Evolutionary conservation across 805 yeast species (phyloP).

Genomic region (Tetrapisispora taiwanensis): DNA sequence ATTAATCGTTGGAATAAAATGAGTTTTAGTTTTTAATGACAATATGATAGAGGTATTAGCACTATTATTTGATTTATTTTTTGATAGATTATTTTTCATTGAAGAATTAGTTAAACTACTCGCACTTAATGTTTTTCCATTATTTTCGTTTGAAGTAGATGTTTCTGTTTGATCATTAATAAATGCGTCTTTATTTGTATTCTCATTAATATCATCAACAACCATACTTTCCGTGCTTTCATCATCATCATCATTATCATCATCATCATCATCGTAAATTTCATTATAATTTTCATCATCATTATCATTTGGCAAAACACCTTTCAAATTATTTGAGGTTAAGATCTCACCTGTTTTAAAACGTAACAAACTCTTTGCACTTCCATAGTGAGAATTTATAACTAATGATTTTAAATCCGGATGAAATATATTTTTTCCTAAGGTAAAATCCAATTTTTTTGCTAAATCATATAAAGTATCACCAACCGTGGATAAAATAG

Average conservation of each 20-base stretch:
- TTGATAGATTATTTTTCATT: neutral
- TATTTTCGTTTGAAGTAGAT: no score
- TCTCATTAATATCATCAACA: neutral
- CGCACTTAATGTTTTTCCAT: neutral
- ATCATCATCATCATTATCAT: neutral
- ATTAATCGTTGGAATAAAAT: neutral
- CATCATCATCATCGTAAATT: neutral
- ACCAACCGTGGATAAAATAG: slow-evolving; percentile 60
- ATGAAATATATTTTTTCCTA: slow-evolving; percentile 9
- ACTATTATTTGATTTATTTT: neutral
- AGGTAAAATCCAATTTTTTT: slow-evolving; percentile 12
- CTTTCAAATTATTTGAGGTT: neutral
- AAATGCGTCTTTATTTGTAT: neutral
- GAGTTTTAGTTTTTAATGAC: neutral
- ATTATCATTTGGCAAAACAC: neutral
- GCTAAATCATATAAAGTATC: slow-evolving; percentile 33
- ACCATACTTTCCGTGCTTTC: no score
- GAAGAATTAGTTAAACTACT: neutral
- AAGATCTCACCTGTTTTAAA: slow-evolving; percentile 8
- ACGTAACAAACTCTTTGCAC: slow-evolving; percentile 3
- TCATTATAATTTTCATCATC: slow-evolving; percentile 1
- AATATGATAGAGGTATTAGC: neutral
- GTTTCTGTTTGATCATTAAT: no score
- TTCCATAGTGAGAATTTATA: neutral
- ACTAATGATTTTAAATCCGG: slow-evolving; percentile 8